Conservation (phyloP, 2,329 filamentous ascomycete genomes). For the Epichloe coenophiala region DNA sequence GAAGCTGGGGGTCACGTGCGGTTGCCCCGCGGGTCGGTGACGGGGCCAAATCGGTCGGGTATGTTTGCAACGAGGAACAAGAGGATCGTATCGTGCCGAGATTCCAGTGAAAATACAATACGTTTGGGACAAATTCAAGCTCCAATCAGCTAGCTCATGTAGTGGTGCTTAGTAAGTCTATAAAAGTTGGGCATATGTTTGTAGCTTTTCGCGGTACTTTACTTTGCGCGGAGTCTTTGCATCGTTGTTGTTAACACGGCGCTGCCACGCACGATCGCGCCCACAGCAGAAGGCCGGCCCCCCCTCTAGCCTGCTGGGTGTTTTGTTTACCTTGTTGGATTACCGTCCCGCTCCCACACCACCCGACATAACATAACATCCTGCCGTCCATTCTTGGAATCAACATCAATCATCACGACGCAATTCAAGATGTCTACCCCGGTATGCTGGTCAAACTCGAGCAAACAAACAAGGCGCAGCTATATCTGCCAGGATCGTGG, state of each 20-base stretch:
- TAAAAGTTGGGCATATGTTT: not conserved
- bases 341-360: not conserved
- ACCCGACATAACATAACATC: not conserved
- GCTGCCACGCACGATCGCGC: not conserved
- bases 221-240: too few species aligned
- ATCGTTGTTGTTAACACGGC: not conserved
- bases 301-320: not conserved
- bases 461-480: not conserved
- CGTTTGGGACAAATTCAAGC: too few species aligned
- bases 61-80: too few species aligned
- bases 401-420: conserved; percentile 4
- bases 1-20: conserved; percentile 18
- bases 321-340: not conserved
- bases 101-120: too few species aligned
- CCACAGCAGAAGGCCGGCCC: not conserved
- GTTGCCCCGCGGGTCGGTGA: conserved; percentile 8
- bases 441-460: conserved; percentile 12
- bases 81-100: too few species aligned
- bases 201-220: not conserved
- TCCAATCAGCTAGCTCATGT: too few species aligned
- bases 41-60: too few species aligned
- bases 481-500: not conserved
- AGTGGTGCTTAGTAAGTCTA: not conserved
- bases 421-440: conserved; percentile 24
- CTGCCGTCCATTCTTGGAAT: not conserved